Percentiles rank a stretch among this genome's conserved stretches.
phyloP scores from a whole-genome alignment of 257 asterid species.

The Nicotiana tabacum region DNA sequence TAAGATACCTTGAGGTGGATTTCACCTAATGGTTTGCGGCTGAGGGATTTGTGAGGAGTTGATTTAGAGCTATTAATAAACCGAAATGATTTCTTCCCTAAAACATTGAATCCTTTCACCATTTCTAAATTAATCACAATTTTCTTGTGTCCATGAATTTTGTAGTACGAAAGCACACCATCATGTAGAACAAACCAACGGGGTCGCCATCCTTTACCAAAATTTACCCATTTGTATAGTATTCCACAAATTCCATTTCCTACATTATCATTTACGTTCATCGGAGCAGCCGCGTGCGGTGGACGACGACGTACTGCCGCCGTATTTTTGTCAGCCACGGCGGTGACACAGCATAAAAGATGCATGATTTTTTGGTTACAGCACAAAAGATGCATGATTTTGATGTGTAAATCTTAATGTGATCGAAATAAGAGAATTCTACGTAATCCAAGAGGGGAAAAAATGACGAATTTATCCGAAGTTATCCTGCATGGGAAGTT shows the following conservation, averaged over 20 bases:
- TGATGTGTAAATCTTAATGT: background rate
- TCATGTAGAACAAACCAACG: slow-evolving; percentile 25
- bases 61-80: background rate
- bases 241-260: slow-evolving; percentile 22
- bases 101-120: background rate
- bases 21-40: slow-evolving; percentile 15
- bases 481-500: background rate
- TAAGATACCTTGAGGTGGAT: slow-evolving; percentile 17
- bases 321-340: slow-evolving; percentile 5
- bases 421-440: background rate
- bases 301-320: background rate
- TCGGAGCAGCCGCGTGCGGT: background rate
- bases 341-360: background rate
- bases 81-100: slow-evolving; percentile 16
- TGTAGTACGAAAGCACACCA: slow-evolving; percentile 21
- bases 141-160: slow-evolving; percentile 12
- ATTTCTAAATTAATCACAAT: slow-evolving; percentile 7
- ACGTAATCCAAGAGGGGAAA: background rate
- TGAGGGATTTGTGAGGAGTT: background rate
- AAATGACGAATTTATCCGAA: background rate
- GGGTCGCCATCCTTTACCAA: slow-evolving; percentile 22
- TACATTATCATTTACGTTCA: background rate
- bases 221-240: slow-evolving; percentile 20
- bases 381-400: background rate
- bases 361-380: background rate